These are phyloP conservation scores for Trichoderma gamsii DNA, from an alignment of 495 filamentous ascomycete genomes.

Conservation along the genomic window DNA sequence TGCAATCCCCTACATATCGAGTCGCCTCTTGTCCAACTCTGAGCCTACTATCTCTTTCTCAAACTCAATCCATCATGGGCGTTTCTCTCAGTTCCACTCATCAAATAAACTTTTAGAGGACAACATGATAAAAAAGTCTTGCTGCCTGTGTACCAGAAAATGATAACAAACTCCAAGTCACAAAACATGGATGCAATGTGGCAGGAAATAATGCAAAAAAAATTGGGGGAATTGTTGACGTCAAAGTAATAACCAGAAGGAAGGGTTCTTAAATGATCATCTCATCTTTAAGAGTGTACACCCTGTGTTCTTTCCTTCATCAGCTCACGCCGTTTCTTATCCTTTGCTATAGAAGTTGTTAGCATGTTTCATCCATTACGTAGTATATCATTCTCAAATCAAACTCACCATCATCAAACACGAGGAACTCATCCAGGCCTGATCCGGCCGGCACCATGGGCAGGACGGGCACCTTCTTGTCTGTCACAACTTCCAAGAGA, in stretches of 20 bases:
- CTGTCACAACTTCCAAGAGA: conserved; percentile 51
- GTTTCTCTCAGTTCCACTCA: no score
- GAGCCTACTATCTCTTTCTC: not conserved
- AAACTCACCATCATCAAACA: conserved; percentile 72
- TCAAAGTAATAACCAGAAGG: not conserved
- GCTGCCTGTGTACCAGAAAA: conserved; percentile 3
- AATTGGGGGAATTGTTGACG: no score
- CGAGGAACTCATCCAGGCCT: conserved; percentile 86
- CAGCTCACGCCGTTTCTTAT: conserved; percentile 63
- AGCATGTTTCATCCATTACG: conserved; percentile 10
- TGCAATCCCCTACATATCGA: not conserved
- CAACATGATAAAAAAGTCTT: not conserved
- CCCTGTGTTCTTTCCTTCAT: conserved; percentile 64
- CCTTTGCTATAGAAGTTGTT: conserved; percentile 49
- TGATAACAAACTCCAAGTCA: conserved; percentile 1
- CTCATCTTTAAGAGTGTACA: conserved; percentile 31
- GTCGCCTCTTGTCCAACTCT: not conserved
- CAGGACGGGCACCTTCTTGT: conserved; percentile 94
- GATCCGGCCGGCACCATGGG: conserved; percentile 91
- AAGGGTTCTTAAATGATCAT: not conserved
- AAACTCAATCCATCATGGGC: not conserved
- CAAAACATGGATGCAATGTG: not conserved
- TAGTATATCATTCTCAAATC: not conserved
- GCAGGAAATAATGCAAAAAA: not conserved
- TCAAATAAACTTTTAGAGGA: not conserved